Evolutionary conservation across 192 early-diverging fungal species (phyloP), one percentile per base, ranked within the genome.

Genomic region (Geranomyces variabilis): DNA sequence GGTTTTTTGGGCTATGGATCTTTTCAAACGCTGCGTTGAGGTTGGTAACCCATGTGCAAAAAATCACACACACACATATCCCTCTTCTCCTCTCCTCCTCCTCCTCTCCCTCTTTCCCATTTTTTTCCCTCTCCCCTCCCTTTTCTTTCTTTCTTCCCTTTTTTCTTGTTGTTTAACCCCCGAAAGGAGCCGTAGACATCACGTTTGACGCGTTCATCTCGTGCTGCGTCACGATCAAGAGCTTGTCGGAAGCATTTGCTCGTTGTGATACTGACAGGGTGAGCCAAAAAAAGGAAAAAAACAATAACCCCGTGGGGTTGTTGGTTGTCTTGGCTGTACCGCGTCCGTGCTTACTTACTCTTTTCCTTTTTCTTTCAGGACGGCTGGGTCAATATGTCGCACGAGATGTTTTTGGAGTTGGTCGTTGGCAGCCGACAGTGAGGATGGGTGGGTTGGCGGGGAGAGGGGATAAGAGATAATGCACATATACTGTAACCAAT

Each of bases 371-470:
- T 17, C 28, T 43, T 48, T 31, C 21, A 72, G 70, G 70, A 72
- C 49, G 70, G 70, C 21, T 72, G 62, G 61, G 70, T 41, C 33
- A 72, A 34, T n/a, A 43, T 64, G 15, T 29, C 44, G 41, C 34
- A 72, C 62, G 70, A 72, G 1, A 63, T 53, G 60, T 72, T 72
- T 43, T 43, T 72, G 46, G 70, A 72, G n/a, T 7, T 72, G 14
- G 70, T 72, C n/a, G 64, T 72, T 61, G 33, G 58, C 69, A 61
- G 57, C 51, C 51, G 51, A 15, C 51, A 53, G 51, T 53, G 36
- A 41, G 36, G 36, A 41, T 3, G 5, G n/a, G n/a, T n/a, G n/a
- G n/a, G n/a, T n/a, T n/a, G n/a, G n/a, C n/a, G n/a, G n/a, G n/a
- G n/a, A n/a, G n/a, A n/a, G n/a, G n/a, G n/a, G n/a, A n/a, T n/a